A percentile compares a stretch with the other conserved stretches of the same genome.
phyloP scores from a whole-genome alignment of 331 rosid genomes.

The Arachis monticola region DNA sequence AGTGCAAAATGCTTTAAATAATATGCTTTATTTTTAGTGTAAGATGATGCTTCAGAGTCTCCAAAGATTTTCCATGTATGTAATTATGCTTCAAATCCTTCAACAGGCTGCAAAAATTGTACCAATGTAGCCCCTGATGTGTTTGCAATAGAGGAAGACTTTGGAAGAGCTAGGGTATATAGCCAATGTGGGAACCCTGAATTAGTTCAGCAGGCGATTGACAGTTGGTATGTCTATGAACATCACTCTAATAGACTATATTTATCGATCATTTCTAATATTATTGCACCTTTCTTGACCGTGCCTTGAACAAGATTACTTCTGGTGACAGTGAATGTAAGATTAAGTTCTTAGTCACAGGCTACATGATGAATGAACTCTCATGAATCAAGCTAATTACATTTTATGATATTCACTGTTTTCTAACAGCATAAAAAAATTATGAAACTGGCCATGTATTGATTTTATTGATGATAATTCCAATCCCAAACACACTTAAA shows the following conservation, averaged over 20 bases:
- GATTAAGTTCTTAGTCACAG: background rate
- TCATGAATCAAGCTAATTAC: constrained; percentile 1
- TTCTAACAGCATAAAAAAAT: background rate
- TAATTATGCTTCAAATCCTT: constrained; percentile 20
- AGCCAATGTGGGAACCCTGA: constrained; percentile 66
- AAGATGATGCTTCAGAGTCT: constrained; percentile 23
- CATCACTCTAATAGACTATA: constrained; percentile 8
- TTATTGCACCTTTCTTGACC: background rate
- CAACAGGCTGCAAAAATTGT: constrained; percentile 86
- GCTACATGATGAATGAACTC: background rate
- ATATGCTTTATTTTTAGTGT: background rate
- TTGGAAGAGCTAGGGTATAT: constrained; percentile 82
- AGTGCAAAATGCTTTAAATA: background rate
- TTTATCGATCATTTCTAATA: constrained; percentile 7
- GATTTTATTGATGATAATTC: background rate
- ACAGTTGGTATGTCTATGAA: constrained; percentile 63
- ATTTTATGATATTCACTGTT: background rate
- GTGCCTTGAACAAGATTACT: no score
- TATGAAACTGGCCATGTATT: background rate
- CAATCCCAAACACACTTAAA: constrained; percentile 9
- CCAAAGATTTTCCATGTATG: background rate
- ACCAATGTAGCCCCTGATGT: constrained; percentile 72
- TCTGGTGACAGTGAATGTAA: background rate
- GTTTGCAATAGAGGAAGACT: constrained; percentile 83
- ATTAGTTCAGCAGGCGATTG: constrained; percentile 77